Evolutionary conservation across 148 eudicot genomes (phyloP).

Genomic region (Camellia granthamiana): DNA sequence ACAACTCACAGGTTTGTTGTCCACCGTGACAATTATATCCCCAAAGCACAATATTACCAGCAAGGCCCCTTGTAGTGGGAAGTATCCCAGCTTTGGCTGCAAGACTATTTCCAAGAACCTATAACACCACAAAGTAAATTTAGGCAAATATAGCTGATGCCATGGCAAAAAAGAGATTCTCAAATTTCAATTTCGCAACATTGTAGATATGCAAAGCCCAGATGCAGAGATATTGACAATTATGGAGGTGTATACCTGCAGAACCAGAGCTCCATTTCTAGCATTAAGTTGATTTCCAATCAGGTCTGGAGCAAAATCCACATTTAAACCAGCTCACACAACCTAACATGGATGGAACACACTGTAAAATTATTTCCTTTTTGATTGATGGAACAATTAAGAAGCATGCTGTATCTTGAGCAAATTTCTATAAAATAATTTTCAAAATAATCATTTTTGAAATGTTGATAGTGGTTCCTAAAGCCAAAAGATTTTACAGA

Average conservation of each 20-base stretch:
- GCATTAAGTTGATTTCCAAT: slow-evolving; percentile 88
- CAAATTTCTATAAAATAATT: slow-evolving; percentile 4
- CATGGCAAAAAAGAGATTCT: not conserved
- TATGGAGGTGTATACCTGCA: slow-evolving; percentile 43
- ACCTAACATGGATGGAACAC: slow-evolving; percentile 38
- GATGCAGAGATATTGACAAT: not conserved
- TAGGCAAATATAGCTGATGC: not conserved
- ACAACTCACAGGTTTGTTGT: slow-evolving; percentile 69
- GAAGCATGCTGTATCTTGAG: not conserved
- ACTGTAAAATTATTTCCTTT: not conserved
- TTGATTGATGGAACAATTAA: not conserved
- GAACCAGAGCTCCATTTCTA: slow-evolving; percentile 88
- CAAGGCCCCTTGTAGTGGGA: slow-evolving; percentile 90
- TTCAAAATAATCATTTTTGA: not conserved
- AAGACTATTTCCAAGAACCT: slow-evolving; percentile 84
- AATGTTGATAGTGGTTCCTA: slow-evolving; percentile 3
- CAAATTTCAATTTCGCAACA: not conserved
- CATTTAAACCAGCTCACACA: slow-evolving; percentile 77
- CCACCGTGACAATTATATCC: slow-evolving; percentile 76
- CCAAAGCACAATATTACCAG: slow-evolving; percentile 91
- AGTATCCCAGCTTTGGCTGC: slow-evolving; percentile 91
- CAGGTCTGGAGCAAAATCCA: slow-evolving; percentile 85
- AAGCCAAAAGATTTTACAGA: not conserved
- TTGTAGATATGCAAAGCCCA: not conserved
- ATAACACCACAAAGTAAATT: slow-evolving; percentile 7